Evolutionary conservation across 2,329 filamentous ascomycete species (phyloP), one percentile per base, ranked within the genome.

Genomic region (Cladosporium sp.): DNA sequence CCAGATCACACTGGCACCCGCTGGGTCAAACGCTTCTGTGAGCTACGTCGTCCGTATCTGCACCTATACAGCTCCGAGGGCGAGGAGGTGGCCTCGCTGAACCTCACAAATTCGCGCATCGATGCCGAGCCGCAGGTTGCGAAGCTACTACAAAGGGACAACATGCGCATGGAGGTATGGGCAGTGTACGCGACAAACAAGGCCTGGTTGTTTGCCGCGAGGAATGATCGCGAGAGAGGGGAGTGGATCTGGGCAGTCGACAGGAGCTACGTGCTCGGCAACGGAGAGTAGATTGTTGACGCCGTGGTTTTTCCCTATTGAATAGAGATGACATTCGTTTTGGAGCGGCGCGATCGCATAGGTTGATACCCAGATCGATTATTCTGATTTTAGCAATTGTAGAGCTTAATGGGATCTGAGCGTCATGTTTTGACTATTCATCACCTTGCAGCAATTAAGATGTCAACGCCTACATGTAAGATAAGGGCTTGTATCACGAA

Each of bases 201-300:
- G 78, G 97, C 93, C 35, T 99, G 93, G 86, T 83, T 99, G 49
- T 98, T 99, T 78, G 92, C 93, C 16, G 91, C 93, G 28, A 85
- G 93, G 66, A 94, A 88, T 72, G 94, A 97, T 80, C 86, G 89
- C 58, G 93, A 97, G 78, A 97, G 97, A 83, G 89, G 93, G 72
- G 95, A 98, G 77, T 99, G 95, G 95, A 97, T 99, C 72, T 86
- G 96, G 78, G 90, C 91, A 74, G 92, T 99, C 72, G 95, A 99
- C 78, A 91, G 97, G 82, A 91, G 89, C 70, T 89, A 85, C 76
- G 87, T 88, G 55, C 55, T 59, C 31, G 57, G 63, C 28, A 50
- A 64, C 29, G 62, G 53, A 12, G 62, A 58, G 35, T 58, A 64
- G 31, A 21, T 3, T 12, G n/a, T 58, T 46, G 33, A 40, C 26